These are phyloP conservation scores for Globisporangium parvum DNA, from an alignment of 352 stramenopile genomes.

Conservation along the genomic window DNA sequence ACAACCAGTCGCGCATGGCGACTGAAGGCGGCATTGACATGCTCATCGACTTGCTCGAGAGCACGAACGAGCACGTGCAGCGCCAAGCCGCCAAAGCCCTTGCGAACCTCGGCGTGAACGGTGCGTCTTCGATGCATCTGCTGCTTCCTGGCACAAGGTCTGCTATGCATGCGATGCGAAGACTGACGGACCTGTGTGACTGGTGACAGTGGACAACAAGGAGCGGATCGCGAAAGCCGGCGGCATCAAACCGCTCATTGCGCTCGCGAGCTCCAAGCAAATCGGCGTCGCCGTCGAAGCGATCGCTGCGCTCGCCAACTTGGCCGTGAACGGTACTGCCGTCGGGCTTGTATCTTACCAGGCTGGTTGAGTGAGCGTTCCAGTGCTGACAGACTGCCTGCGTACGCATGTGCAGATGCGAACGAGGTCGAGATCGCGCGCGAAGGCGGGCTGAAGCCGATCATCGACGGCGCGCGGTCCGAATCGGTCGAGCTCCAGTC, in stretches of 20 bases:
- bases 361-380: neutral
- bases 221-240: conserved; percentile 87
- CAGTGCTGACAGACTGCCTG: neutral
- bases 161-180: neutral
- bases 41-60: conserved; percentile 88
- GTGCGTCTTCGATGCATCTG: conserved; percentile 18
- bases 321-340: conserved; percentile 88
- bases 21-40: conserved; percentile 92
- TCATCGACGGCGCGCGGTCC: conserved; percentile 80
- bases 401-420: conserved; percentile 46
- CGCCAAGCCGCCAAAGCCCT: conserved; percentile 92
- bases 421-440: conserved; percentile 91
- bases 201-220: conserved; percentile 86
- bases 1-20: conserved; percentile 93
- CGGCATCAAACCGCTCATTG: conserved; percentile 85
- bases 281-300: conserved; percentile 87
- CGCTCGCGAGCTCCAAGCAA: conserved; percentile 73
- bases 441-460: conserved; percentile 84
- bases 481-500: conserved; percentile 84
- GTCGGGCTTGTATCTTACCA: neutral
- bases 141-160: neutral
- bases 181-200: neutral
- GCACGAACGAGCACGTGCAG: conserved; percentile 85
- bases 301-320: conserved; percentile 91
- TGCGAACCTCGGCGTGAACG: conserved; percentile 91